Evolutionary conservation across 2,329 filamentous ascomycete species (phyloP).

Genomic region (Penicillium sp.): DNA sequence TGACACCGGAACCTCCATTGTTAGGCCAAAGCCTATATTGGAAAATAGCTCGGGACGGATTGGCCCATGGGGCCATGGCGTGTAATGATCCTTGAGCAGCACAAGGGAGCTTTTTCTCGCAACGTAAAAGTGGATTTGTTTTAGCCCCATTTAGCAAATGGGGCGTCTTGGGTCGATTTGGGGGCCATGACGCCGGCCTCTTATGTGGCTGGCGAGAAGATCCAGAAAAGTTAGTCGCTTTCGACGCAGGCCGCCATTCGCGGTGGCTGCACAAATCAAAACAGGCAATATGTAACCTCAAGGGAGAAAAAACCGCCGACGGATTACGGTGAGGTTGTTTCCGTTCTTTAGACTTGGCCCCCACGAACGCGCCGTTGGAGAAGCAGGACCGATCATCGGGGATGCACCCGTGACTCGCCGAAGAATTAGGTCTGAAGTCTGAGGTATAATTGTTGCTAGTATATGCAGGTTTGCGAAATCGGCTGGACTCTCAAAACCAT

Average conservation of each 20-base stretch:
- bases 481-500: background rate
- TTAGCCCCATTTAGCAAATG: conserved; percentile 23
- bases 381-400: conserved; percentile 2
- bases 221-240: conserved; percentile 7
- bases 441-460: background rate
- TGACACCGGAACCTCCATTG: conserved; percentile 18
- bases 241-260: conserved; percentile 5
- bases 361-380: conserved; percentile 22
- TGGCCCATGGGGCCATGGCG: conserved; percentile 19
- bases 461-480: background rate
- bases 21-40: conserved; percentile 15
- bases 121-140: conserved; percentile 13
- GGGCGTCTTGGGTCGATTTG: conserved; percentile 15
- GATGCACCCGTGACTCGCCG: background rate
- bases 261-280: background rate
- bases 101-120: conserved; percentile 10
- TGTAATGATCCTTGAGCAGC: conserved; percentile 24
- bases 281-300: conserved; percentile 2
- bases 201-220: conserved; percentile 9
- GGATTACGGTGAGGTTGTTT: background rate
- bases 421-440: background rate
- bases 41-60: conserved; percentile 13
- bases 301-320: conserved; percentile 2
- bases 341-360: conserved; percentile 11
- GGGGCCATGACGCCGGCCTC: conserved; percentile 22